phyloP scores from a whole-genome alignment of 2,329 filamentous ascomycete genomes.

The Claviceps quebecensis region DNA sequence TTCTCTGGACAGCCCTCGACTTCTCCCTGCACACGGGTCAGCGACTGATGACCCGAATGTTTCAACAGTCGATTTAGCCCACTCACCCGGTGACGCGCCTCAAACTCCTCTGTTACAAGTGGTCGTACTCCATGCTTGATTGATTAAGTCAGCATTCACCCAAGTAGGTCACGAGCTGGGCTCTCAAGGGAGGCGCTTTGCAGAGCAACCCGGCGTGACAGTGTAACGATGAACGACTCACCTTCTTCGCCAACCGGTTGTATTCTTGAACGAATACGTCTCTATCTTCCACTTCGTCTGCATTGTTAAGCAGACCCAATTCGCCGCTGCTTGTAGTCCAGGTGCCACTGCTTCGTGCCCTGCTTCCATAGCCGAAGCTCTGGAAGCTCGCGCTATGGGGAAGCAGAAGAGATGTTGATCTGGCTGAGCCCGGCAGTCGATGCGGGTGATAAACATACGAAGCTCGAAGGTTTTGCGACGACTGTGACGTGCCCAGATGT shows the following conservation, averaged over 20 bases:
- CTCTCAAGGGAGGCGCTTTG: neutral
- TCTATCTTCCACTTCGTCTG: constrained; percentile 35
- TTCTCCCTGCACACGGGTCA: constrained; percentile 9
- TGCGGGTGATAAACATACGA: constrained; percentile 6
- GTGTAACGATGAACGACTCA: constrained; percentile 12
- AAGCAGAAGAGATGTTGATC: constrained; percentile 13
- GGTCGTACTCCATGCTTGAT: constrained; percentile 41
- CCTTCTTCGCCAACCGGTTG: constrained; percentile 45
- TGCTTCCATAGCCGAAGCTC: constrained; percentile 10
- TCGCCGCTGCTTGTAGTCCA: constrained; percentile 45
- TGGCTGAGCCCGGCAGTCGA: constrained; percentile 13
- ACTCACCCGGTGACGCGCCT: constrained; percentile 20
- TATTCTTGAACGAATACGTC: constrained; percentile 40
- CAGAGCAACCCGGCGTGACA: neutral
- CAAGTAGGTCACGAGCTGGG: neutral
- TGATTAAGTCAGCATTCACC: neutral
- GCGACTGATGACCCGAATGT: no score
- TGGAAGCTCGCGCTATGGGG: constrained; percentile 15
- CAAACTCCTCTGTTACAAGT: constrained; percentile 23
- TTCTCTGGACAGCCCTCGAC: constrained; percentile 14
- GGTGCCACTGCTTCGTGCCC: constrained; percentile 33
- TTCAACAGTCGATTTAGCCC: neutral
- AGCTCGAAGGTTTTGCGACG: constrained; percentile 9
- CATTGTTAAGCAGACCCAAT: constrained; percentile 30
- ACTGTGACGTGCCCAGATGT: constrained; percentile 13